Percentiles rank a stretch among this genome's conserved stretches.
These are phyloP conservation scores for Vicia sativa DNA, from an alignment of 306 rosid genomes.

Conservation along the genomic window DNA sequence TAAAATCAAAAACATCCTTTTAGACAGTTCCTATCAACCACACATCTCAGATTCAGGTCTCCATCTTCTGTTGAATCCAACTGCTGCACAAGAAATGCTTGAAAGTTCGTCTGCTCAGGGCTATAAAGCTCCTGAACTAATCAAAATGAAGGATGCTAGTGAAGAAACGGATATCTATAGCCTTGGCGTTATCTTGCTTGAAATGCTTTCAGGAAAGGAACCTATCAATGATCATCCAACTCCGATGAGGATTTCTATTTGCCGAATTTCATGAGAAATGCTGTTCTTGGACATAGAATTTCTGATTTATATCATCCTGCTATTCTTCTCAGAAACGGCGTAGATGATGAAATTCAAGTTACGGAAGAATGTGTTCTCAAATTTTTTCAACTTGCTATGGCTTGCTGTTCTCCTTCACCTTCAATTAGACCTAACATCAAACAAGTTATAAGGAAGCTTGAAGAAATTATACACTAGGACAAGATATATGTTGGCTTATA, in stretches of 20 bases:
- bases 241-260: slow-evolving; percentile 80
- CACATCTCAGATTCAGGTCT: slow-evolving; percentile 73
- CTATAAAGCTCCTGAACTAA: slow-evolving; percentile 83
- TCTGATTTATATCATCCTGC: slow-evolving; percentile 80
- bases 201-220: slow-evolving; percentile 81
- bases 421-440: slow-evolving; percentile 75
- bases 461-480: slow-evolving; percentile 65
- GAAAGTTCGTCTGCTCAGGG: slow-evolving; percentile 75
- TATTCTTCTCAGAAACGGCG: slow-evolving; percentile 57
- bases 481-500: slow-evolving; percentile 10
- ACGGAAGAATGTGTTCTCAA: slow-evolving; percentile 68
- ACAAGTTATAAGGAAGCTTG: slow-evolving; percentile 78
- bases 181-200: slow-evolving; percentile 78
- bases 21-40: slow-evolving; percentile 66
- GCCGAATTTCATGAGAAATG: slow-evolving; percentile 75
- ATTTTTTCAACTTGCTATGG: slow-evolving; percentile 80
- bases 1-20: slow-evolving; percentile 80
- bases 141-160: slow-evolving; percentile 79
- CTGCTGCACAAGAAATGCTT: slow-evolving; percentile 87
- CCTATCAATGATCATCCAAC: slow-evolving; percentile 72
- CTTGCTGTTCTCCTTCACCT: slow-evolving; percentile 86
- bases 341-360: slow-evolving; percentile 41
- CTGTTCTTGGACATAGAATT: slow-evolving; percentile 73
- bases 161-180: slow-evolving; percentile 76
- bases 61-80: slow-evolving; percentile 75